Evolutionary conservation across 2,329 filamentous ascomycete genomes (phyloP), one percentile per base, ranked within the genome.

Genomic region (Ophiostoma australiae): DNA sequence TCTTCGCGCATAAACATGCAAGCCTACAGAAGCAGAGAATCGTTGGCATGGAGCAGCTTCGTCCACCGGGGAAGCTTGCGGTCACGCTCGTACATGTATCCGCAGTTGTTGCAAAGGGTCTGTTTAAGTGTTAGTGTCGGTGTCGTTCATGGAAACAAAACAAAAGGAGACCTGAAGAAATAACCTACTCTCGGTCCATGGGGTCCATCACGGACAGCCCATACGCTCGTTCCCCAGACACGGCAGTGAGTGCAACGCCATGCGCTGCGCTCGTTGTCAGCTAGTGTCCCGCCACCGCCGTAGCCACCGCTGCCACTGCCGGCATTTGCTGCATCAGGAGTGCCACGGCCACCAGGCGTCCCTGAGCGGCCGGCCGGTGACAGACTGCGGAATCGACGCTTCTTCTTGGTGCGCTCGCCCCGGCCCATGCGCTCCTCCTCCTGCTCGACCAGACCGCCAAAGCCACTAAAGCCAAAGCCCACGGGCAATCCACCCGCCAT

Each of bases 91-190:
- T 91, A 97, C 27, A 94, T 82, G 75, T 94, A 90, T 71, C 93
- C 94, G 79, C 94, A 98, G 79, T 97, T 97, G 80, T 94, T 91
- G 82, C 94, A 98, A 4, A 98, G 87, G 39, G 92, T 91, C 91
- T 94, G 75, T 13, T 27, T 20, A 3, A 2, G n/a, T 39, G 20
- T 66, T 66, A 66, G 63, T 15, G 3, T 8, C 20, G 17, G 55
- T 7, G 31, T 31, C 7, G 55, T 7, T 7, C 10, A 31, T 31
- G 27, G 27, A 1, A 63, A 13, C 10, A 17, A 13, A 41, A 63
- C 20, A 66, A 31, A 70, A 66, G 71, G 52, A 68, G 3, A 55
- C 58, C 69, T 23, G 58, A 65, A 15, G 20, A 13, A 15, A 55
- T 41, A 69, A 81, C 91, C 85, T 83, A 95, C 92, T 80, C 92